Conservation (phyloP, 2,329 filamentous ascomycete genomes). For the Penicillium brasilianum region DNA sequence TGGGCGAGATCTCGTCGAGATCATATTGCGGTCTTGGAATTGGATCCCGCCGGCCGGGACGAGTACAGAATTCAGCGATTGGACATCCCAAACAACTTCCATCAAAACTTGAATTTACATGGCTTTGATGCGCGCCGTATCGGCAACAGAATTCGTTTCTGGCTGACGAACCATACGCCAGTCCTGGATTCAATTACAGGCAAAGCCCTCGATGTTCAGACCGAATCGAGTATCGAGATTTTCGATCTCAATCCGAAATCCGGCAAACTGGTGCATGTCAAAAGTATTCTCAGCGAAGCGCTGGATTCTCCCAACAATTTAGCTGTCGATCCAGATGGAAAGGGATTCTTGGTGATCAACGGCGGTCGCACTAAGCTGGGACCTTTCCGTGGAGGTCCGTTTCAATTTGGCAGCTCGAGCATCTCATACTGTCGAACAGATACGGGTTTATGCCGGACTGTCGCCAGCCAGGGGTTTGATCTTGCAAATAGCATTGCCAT, state of each 20-base stretch:
- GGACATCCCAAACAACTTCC: background rate
- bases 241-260: constrained; percentile 9
- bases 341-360: constrained; percentile 11
- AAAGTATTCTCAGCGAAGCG: constrained; percentile 6
- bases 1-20: constrained; percentile 1
- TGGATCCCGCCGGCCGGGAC: constrained; percentile 9
- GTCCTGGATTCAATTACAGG: background rate
- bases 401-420: constrained; percentile 3
- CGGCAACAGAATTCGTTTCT: constrained; percentile 10
- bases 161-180: constrained; percentile 12
- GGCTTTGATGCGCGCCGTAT: constrained; percentile 12
- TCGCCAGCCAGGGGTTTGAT: constrained; percentile 7
- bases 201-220: constrained; percentile 5
- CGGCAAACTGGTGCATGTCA: constrained; percentile 1
- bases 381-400: background rate
- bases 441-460: constrained; percentile 1
- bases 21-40: constrained; percentile 11
- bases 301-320: constrained; percentile 12
- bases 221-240: constrained; percentile 7
- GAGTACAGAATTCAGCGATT: constrained; percentile 4
- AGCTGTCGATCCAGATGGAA: constrained; percentile 5
- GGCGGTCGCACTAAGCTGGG: constrained; percentile 5
- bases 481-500: constrained; percentile 9
- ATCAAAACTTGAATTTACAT: constrained; percentile 5
- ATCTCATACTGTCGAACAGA: constrained; percentile 11